These are phyloP conservation scores for Penicillium bialowiezense DNA, from an alignment of 495 filamentous ascomycete genomes.

Conservation along the genomic window DNA sequence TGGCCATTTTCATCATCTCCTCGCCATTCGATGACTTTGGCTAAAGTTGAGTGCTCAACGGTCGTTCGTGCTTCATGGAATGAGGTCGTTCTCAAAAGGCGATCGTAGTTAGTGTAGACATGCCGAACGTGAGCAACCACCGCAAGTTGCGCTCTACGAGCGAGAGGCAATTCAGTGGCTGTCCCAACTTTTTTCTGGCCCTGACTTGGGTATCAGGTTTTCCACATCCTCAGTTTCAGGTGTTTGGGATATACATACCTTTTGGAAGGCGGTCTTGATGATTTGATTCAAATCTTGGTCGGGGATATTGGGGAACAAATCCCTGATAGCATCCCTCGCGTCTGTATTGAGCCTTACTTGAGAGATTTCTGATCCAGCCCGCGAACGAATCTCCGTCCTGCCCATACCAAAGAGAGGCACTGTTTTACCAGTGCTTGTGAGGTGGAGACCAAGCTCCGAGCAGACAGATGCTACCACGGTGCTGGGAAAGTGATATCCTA, in stretches of 20 bases:
- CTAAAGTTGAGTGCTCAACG: slow-evolving; percentile 68
- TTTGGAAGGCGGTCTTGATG: slow-evolving; percentile 77
- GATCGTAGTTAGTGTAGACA: slow-evolving; percentile 81
- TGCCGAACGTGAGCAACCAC: slow-evolving; percentile 86
- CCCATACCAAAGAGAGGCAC: slow-evolving; percentile 31
- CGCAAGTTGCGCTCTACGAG: slow-evolving; percentile 76
- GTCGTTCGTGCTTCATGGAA: slow-evolving; percentile 67
- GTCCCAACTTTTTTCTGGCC: slow-evolving; percentile 66
- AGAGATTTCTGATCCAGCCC: slow-evolving; percentile 30
- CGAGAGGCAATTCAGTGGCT: slow-evolving; percentile 60
- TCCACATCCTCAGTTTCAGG: slow-evolving; percentile 9
- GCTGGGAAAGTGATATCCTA: slow-evolving; percentile 75
- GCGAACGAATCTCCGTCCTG: slow-evolving; percentile 6
- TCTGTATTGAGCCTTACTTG: slow-evolving; percentile 70
- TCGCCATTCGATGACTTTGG: slow-evolving; percentile 80
- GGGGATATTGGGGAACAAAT: slow-evolving; percentile 86
- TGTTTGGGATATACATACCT: slow-evolving; percentile 50
- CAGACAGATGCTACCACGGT: slow-evolving; percentile 54
- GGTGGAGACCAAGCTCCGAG: slow-evolving; percentile 39
- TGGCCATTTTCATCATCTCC: slow-evolving; percentile 78
- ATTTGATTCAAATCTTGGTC: slow-evolving; percentile 72
- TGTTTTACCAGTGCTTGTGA: slow-evolving; percentile 43
- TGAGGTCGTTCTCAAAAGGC: slow-evolving; percentile 59
- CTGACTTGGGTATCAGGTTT: slow-evolving; percentile 27
- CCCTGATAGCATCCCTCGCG: slow-evolving; percentile 68